Percentiles rank a stretch among this genome's conserved stretches.
Evolutionary conservation across 179 eudicot species (phyloP).

Genomic region (Beta lomatogona): DNA sequence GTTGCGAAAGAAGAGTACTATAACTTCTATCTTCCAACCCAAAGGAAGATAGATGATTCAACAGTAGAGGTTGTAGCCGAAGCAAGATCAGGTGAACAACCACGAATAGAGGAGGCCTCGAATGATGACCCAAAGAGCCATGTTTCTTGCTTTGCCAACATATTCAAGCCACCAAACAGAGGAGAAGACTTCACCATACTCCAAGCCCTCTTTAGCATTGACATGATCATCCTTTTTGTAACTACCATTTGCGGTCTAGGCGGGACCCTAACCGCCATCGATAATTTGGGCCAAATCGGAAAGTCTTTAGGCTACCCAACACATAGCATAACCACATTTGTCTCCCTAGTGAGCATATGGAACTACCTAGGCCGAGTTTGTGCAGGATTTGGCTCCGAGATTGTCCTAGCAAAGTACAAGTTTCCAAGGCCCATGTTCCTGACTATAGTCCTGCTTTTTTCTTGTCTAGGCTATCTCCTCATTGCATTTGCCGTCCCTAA

Average conservation of each 20-base stretch:
- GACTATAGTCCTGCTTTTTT: slow-evolving; percentile 19
- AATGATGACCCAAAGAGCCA: slow-evolving; percentile 4
- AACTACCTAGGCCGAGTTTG: slow-evolving; percentile 26
- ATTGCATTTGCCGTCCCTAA: slow-evolving; percentile 21
- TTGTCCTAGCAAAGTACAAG: slow-evolving; percentile 24
- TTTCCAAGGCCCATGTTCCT: slow-evolving; percentile 27
- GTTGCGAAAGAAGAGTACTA: slow-evolving; percentile 6
- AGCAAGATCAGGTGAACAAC: background rate
- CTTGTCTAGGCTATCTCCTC: slow-evolving; percentile 25
- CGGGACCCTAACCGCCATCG: slow-evolving; percentile 26
- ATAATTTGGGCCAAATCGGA: slow-evolving; percentile 22
- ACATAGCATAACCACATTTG: slow-evolving; percentile 18
- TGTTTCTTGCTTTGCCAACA: slow-evolving; percentile 7
- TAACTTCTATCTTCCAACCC: background rate
- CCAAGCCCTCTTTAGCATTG: slow-evolving; percentile 33
- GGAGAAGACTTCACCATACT: slow-evolving; percentile 30
- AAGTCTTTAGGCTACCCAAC: slow-evolving; percentile 21
- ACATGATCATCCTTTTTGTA: slow-evolving; percentile 21
- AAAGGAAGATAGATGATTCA: background rate
- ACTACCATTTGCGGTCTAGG: slow-evolving; percentile 26
- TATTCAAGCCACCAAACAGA: slow-evolving; percentile 26
- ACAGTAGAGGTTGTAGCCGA: slow-evolving; percentile 4
- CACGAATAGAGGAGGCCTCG: background rate
- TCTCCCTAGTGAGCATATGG: slow-evolving; percentile 28
- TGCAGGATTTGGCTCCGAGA: slow-evolving; percentile 19